These are phyloP conservation scores for Fragilaria crotonensis DNA, from an alignment of 108 stramenopile species.

Conservation along the genomic window DNA sequence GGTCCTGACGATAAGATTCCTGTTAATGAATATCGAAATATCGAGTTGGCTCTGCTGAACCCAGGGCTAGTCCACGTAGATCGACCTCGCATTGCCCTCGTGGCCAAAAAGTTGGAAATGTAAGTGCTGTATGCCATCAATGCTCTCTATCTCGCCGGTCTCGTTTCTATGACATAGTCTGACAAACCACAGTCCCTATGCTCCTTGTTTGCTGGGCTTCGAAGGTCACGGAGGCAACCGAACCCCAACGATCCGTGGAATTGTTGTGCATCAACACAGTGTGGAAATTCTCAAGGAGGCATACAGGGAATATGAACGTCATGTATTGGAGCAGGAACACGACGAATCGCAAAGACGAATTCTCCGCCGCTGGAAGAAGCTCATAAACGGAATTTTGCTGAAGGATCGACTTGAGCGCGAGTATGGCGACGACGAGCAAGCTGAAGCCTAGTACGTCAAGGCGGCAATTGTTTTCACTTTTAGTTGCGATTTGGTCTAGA, in stretches of 20 bases:
- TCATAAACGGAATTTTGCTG: slow-evolving; percentile 58
- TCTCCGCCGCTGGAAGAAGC: slow-evolving; percentile 58
- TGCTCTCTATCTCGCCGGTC: too few species aligned
- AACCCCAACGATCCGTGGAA: slow-evolving; percentile 68
- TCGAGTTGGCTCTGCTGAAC: slow-evolving; percentile 74
- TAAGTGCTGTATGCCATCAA: slow-evolving; percentile 1
- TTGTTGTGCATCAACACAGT: slow-evolving; percentile 81
- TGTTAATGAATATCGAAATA: slow-evolving; percentile 67
- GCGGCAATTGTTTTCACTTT: too few species aligned
- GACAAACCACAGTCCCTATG: slow-evolving; percentile 37
- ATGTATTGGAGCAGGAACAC: slow-evolving; percentile 41
- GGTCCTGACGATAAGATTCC: slow-evolving; percentile 70
- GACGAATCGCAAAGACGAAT: slow-evolving; percentile 36
- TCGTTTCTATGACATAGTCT: too few species aligned
- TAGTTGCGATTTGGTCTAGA: too few species aligned
- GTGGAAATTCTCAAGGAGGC: slow-evolving; percentile 65
- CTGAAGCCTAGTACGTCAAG: too few species aligned
- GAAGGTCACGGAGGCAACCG: slow-evolving; percentile 75
- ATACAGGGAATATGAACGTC: slow-evolving; percentile 50
- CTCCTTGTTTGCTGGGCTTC: slow-evolving; percentile 82
- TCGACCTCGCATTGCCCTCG: slow-evolving; percentile 32
- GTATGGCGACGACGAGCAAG: too few species aligned
- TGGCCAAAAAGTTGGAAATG: slow-evolving; percentile 67
- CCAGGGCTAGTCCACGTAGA: slow-evolving; percentile 81
- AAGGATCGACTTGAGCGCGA: slow-evolving; percentile 71